A percentile compares a stretch with the other conserved stretches of the same genome.
phyloP scores from a whole-genome alignment of 1,139 yeast genomes.

The Candida tropicalis region DNA sequence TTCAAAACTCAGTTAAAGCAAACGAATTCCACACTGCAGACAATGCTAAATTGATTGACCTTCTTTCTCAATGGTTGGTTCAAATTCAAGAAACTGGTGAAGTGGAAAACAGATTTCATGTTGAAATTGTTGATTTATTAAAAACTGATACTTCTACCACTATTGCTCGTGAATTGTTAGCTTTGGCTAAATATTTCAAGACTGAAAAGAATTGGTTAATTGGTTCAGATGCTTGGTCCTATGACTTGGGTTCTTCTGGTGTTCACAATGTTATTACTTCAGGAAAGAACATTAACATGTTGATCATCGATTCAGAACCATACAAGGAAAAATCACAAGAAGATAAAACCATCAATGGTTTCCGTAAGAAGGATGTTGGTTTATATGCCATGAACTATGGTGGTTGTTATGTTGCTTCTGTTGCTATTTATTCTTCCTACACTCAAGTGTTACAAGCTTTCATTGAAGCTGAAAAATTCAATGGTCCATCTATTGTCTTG shows the following conservation, averaged over 20 bases:
- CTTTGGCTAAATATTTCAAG: slow-evolving; percentile 46
- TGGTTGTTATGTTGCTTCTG: slow-evolving; percentile 88
- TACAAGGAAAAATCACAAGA: slow-evolving; percentile 40
- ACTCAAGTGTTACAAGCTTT: slow-evolving; percentile 90
- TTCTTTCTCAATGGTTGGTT: slow-evolving; percentile 72
- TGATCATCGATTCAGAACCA: slow-evolving; percentile 93
- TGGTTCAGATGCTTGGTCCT: slow-evolving; percentile 96
- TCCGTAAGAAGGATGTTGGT: slow-evolving; percentile 91
- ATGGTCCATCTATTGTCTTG: slow-evolving; percentile 89
- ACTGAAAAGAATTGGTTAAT: slow-evolving; percentile 74
- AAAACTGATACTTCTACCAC: slow-evolving; percentile 41
- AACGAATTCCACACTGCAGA: slow-evolving; percentile 50
- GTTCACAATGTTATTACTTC: slow-evolving; percentile 82
- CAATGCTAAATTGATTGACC: slow-evolving; percentile 53
- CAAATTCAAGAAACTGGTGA: slow-evolving; percentile 35
- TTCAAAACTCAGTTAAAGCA: slow-evolving; percentile 52
- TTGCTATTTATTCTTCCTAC: slow-evolving; percentile 90
- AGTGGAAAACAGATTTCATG: slow-evolving; percentile 27
- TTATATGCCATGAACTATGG: slow-evolving; percentile 95
- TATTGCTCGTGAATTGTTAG: slow-evolving; percentile 47
- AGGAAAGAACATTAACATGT: slow-evolving; percentile 77
- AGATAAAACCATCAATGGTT: slow-evolving; percentile 29
- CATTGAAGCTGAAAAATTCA: slow-evolving; percentile 81
- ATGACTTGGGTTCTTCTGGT: slow-evolving; percentile 90
- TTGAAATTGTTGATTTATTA: slow-evolving; percentile 45